These are phyloP conservation scores for Lepidopterella palustris DNA, from an alignment of 495 filamentous ascomycete genomes.

Conservation along the genomic window DNA sequence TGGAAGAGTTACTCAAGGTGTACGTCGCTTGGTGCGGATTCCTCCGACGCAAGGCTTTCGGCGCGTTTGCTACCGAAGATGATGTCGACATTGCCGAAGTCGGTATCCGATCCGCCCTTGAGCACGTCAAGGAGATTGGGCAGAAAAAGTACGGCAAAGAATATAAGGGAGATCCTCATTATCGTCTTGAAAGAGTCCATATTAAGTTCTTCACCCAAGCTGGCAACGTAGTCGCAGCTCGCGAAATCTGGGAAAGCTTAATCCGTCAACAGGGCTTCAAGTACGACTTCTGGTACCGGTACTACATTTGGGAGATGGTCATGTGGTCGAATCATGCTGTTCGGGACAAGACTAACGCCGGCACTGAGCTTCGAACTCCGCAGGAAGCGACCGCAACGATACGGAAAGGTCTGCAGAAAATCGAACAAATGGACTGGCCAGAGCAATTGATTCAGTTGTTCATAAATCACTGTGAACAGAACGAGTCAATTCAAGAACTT, in stretches of 20 bases:
- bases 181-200: slow-evolving; percentile 80
- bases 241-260: slow-evolving; percentile 68
- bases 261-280: slow-evolving; percentile 60
- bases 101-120: slow-evolving; percentile 74
- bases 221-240: slow-evolving; percentile 58
- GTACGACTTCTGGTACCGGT: slow-evolving; percentile 88
- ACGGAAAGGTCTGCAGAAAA: slow-evolving; percentile 60
- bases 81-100: slow-evolving; percentile 88
- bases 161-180: slow-evolving; percentile 78
- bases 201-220: slow-evolving; percentile 84
- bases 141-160: slow-evolving; percentile 65
- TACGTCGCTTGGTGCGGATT: slow-evolving; percentile 91
- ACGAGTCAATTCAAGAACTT: slow-evolving; percentile 67
- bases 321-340: slow-evolving; percentile 48
- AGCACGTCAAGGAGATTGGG: slow-evolving; percentile 72
- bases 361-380: slow-evolving; percentile 42
- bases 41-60: slow-evolving; percentile 74
- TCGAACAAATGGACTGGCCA: slow-evolving; percentile 73
- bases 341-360: slow-evolving; percentile 20
- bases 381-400: slow-evolving; percentile 65
- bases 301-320: slow-evolving; percentile 85
- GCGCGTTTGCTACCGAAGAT: slow-evolving; percentile 65
- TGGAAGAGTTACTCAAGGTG: slow-evolving; percentile 81
- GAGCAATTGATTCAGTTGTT: slow-evolving; percentile 82
- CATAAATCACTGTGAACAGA: slow-evolving; percentile 77